Base-by-base conservation (phyloP, 192 early-diverging fungal genomes). In the Phlyctochytrium arcticum region DNA sequence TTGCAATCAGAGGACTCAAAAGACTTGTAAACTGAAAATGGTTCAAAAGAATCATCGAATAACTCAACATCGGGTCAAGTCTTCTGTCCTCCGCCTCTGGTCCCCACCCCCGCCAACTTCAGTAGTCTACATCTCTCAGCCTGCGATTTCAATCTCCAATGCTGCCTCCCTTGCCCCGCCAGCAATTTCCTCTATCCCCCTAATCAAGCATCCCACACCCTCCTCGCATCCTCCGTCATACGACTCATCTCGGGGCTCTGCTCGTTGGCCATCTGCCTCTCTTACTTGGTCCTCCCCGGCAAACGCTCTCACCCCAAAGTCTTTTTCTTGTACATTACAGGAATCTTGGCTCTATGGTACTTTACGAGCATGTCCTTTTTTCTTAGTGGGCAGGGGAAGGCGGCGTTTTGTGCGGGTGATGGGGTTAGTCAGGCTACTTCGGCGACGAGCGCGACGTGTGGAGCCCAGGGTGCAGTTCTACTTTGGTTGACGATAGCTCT, bases 151-250 rank as follows among this genome's bases (percentile, higher is more conserved):
- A 27, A 15, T 21, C 12, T 15, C 31, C n/a, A 36, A 33, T 60
- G 55, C 57, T 68, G 65, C 34, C 65, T 68, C 12, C 65, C 65
- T n/a, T 68, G 65, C 29, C 65, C 65, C 3, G 56, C 46, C 15
- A 36, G 33, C 12, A 46, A 48, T 57, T 26, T 33, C 23, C 48
- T 68, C 4, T 68, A 68, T 33, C 65, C 65, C 9, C 65, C 47
- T 6, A 23, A 30, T 4, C n/a, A n/a, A n/a, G n/a, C 21, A 7
- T 29, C 23, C 8, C 8, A 19, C 10, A 17, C 51, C 4, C 36
- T 63, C 26, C 29, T 36, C n/a, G n/a, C n/a, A n/a, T n/a, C n/a
- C n/a, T 2, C 4, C 31, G 10, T 19, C 37, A 54, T 65, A 29
- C 65, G 65, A 3, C 15, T 58, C 46, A 36, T 68, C 15, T 68